Conservation (phyloP, 1,284 basidiomycete genomes). For the Mycena sp. region DNA sequence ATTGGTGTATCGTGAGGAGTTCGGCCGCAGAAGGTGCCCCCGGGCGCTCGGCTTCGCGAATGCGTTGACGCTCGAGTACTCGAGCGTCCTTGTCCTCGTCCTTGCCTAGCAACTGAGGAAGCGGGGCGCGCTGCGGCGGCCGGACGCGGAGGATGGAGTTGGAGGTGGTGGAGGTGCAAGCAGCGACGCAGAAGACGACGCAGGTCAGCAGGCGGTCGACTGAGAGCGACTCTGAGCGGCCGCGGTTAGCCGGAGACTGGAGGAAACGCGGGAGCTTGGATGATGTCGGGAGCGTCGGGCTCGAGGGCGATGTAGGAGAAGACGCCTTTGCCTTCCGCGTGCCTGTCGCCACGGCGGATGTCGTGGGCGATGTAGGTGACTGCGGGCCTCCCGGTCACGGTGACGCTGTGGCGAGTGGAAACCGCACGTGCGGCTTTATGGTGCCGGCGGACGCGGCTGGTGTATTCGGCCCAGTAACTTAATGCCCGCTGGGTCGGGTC, state of each 20-base stretch:
- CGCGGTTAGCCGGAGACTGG: constrained; percentile 6
- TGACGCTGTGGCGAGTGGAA: background rate
- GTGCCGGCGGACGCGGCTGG: background rate
- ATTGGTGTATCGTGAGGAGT: constrained; percentile 7
- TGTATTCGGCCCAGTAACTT: constrained; percentile 79
- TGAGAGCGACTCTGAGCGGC: constrained; percentile 5
- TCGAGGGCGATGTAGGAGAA: background rate
- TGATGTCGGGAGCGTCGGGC: constrained; percentile 2
- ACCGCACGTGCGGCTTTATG: background rate
- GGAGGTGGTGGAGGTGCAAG: constrained; percentile 5
- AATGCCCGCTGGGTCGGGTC: constrained; percentile 83
- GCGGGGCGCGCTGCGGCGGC: background rate
- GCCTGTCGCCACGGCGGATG: background rate
- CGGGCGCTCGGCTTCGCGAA: constrained; percentile 11
- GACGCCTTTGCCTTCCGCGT: background rate
- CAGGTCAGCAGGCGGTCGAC: background rate
- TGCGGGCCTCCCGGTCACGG: background rate
- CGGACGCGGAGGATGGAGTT: constrained; percentile 7
- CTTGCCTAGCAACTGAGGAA: constrained; percentile 8
- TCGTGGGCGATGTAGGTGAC: constrained; percentile 1
- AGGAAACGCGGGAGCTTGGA: constrained; percentile 14
- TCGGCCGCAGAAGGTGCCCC: background rate
- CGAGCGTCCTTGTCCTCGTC: constrained; percentile 5
- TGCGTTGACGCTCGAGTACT: constrained; percentile 6
- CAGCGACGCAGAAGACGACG: background rate